Evolutionary conservation across 2,329 filamentous ascomycete genomes (phyloP), one percentile per base, ranked within the genome.

Genomic region (Coniochaeta hoffmannii): DNA sequence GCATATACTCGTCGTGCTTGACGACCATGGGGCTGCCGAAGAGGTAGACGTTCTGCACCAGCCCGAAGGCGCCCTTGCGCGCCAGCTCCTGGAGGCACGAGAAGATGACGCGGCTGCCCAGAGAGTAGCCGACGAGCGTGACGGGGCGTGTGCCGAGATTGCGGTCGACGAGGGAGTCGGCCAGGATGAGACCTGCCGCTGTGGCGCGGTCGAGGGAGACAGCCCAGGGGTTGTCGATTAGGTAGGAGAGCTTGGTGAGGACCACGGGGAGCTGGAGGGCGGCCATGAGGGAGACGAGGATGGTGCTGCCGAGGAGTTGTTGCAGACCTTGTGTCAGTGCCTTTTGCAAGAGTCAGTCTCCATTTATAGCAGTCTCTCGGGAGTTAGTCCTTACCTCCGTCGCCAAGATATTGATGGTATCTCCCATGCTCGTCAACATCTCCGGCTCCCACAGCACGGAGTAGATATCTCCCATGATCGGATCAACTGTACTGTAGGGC

Each of bases 141-240:
- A 97, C 86, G 0, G 94, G 94, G 28, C 94, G 82, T 6, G 91
- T 90, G 15, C 94, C 94, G 19, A 99, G 77, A 66, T 95, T 97
- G 51, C 91, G 85, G 63, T 96, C 91, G 58, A 96, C 89, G 32
- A 99, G 76, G 0, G 93, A 97, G 70, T 99, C 94, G 1, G 94
- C 94, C 54, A 99, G 79, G 68, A 99, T 96, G 50, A 96, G 80
- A 3, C 94, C 94, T 8, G 93, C 90, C 55, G 89, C 80, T 64
- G 88, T 92, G 30, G 94, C 94, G 63, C 94, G 85, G 64, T 94
- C 90, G 52, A 96, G 81, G 1, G 94, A 97, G n/a, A 97, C 92
- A 26, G 88, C 90, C 94, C 94, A 99, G 0, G 94, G 94, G 66
- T 99, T 99, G 71, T 99, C 94, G 61, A 99, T 97, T 19, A 99